These are phyloP conservation scores for Phytophthora capsici DNA, from an alignment of 352 stramenopile genomes.

Conservation along the genomic window DNA sequence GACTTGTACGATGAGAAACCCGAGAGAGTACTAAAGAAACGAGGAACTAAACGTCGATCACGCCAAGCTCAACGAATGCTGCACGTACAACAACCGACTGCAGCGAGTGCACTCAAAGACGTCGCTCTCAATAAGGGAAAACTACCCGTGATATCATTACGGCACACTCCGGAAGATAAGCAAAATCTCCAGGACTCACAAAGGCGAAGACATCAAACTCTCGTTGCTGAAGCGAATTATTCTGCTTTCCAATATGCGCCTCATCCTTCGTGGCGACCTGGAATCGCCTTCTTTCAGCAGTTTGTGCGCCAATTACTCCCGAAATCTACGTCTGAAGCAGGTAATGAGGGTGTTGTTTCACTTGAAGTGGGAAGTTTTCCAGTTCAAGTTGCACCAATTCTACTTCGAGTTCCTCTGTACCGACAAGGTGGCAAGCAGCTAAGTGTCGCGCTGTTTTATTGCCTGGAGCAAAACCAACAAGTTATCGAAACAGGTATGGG, in stretches of 20 bases:
- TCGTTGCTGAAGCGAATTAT: conserved; percentile 57
- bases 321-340: conserved; percentile 1
- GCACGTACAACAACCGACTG: conserved; percentile 56
- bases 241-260: conserved; percentile 35
- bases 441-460: conserved; percentile 32
- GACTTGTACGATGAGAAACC: conserved; percentile 51
- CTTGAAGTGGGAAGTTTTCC: conserved; percentile 34
- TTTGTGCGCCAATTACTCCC: conserved; percentile 35
- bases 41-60: not conserved
- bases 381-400: conserved; percentile 31
- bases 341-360: conserved; percentile 5
- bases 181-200: conserved; percentile 25
- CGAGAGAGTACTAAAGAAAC: conserved; percentile 37
- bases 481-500: not conserved
- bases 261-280: conserved; percentile 39
- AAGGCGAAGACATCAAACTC: conserved; percentile 38
- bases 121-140: conserved; percentile 34
- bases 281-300: conserved; percentile 56
- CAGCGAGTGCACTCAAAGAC: conserved; percentile 58
- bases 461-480: conserved; percentile 25
- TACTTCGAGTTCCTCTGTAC: conserved; percentile 24
- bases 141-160: conserved; percentile 18
- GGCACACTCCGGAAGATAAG: conserved; percentile 11
- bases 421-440: not conserved
- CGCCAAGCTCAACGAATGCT: conserved; percentile 15